These are phyloP conservation scores for Quercus tomentella DNA, from an alignment of 331 rosid genomes.

Conservation along the genomic window DNA sequence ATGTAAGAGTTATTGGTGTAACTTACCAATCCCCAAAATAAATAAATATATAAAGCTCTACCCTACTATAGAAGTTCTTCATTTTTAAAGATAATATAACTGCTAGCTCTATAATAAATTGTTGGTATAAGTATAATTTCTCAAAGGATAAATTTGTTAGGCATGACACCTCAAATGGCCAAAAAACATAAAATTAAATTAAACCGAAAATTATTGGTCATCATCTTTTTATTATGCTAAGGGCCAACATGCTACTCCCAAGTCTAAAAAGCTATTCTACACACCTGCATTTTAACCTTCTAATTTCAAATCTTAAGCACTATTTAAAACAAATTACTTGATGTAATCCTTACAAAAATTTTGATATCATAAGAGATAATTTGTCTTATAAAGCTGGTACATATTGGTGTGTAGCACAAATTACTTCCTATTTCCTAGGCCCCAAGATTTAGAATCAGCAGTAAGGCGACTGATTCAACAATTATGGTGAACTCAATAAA, in stretches of 20 bases:
- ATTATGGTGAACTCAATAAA: background rate
- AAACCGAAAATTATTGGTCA: background rate
- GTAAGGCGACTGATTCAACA: background rate
- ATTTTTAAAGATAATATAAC: background rate
- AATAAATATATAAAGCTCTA: no score
- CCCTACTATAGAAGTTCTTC: background rate
- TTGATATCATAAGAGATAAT: background rate
- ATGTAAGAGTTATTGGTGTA: no score
- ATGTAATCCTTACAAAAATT: background rate
- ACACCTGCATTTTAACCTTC: background rate
- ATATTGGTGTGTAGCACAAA: background rate
- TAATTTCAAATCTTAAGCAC: background rate
- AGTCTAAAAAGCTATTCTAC: background rate
- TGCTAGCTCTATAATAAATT: background rate
- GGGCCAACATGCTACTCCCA: background rate
- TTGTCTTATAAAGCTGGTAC: background rate
- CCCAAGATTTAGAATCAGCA: background rate
- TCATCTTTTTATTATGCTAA: background rate
- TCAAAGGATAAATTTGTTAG: background rate
- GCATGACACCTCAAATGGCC: background rate
- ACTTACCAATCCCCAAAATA: no score
- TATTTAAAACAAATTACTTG: background rate
- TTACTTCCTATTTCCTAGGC: background rate
- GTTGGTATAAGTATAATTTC: background rate
- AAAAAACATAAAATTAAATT: background rate